Percentiles rank a stretch among this genome's conserved stretches.
phyloP scores from a whole-genome alignment of 1,284 basidiomycete species.

The Tylopilus orsonianus region DNA sequence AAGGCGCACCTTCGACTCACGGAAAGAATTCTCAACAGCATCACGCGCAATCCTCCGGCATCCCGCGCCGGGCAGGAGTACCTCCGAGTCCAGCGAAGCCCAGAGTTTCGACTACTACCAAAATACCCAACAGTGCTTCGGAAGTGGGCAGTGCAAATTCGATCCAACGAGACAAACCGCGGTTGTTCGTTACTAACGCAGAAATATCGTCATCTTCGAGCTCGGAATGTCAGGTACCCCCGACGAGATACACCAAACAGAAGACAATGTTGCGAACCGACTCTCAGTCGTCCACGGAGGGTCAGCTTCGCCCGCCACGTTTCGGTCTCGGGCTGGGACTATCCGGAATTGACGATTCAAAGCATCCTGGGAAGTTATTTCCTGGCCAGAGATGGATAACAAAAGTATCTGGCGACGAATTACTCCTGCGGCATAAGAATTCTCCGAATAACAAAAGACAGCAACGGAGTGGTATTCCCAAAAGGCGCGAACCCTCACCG shows the following conservation, averaged over 20 bases:
- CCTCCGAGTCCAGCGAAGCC: slow-evolving; percentile 16
- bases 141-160: slow-evolving; percentile 7
- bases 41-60: slow-evolving; percentile 32
- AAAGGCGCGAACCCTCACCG: slow-evolving; percentile 11
- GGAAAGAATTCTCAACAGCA: slow-evolving; percentile 18
- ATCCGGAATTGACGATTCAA: slow-evolving; percentile 16
- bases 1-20: slow-evolving; percentile 19
- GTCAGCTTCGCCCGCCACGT: slow-evolving; percentile 26
- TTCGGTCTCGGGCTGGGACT: slow-evolving; percentile 34
- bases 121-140: background rate
- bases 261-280: slow-evolving; percentile 19
- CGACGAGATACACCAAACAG: slow-evolving; percentile 16
- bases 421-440: slow-evolving; percentile 4
- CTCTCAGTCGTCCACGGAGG: slow-evolving; percentile 25
- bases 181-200: slow-evolving; percentile 55
- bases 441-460: slow-evolving; percentile 10
- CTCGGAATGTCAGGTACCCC: slow-evolving; percentile 37
- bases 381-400: slow-evolving; percentile 15
- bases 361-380: slow-evolving; percentile 8
- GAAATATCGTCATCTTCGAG: slow-evolving; percentile 47
- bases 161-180: slow-evolving; percentile 34
- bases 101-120: slow-evolving; percentile 5
- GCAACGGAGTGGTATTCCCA: slow-evolving; percentile 11
- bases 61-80: slow-evolving; percentile 37
- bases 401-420: slow-evolving; percentile 11